Evolutionary conservation across 768 basidiomycete genomes (phyloP).

Genomic region (Suillus lakei): DNA sequence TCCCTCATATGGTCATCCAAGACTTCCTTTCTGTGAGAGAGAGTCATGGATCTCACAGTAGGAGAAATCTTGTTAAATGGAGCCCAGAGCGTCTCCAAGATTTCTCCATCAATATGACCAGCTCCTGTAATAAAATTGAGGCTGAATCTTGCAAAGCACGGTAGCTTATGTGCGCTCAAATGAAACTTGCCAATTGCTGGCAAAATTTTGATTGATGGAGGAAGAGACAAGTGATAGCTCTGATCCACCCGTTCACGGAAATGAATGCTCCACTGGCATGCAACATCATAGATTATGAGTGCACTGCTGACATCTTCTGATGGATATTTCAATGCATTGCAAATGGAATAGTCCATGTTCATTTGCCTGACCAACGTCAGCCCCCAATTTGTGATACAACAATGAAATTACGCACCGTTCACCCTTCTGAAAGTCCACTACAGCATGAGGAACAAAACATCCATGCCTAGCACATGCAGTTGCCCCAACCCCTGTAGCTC

Average conservation of each 20-base stretch:
- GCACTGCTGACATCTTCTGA: background rate
- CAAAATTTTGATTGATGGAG: conserved; percentile 13
- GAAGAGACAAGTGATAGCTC: background rate
- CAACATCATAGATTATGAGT: conserved; percentile 34
- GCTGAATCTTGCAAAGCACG: conserved; percentile 30
- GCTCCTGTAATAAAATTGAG: conserved; percentile 32
- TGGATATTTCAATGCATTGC: conserved; percentile 22
- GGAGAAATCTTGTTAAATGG: conserved; percentile 28
- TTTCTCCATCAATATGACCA: conserved; percentile 36
- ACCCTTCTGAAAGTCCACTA: conserved; percentile 38
- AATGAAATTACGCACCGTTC: conserved; percentile 23
- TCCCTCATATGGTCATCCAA: conserved; percentile 38
- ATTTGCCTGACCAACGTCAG: conserved; percentile 23
- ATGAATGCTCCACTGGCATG: conserved; percentile 29
- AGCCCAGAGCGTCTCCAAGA: conserved; percentile 40
- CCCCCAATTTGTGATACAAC: too few species aligned
- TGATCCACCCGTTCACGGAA: conserved; percentile 12
- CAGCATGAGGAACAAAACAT: conserved; percentile 32
- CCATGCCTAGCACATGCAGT: conserved; percentile 37
- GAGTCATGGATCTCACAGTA: conserved; percentile 24
- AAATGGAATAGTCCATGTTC: conserved; percentile 34
- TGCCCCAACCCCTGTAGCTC: conserved; percentile 35
- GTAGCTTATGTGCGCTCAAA: conserved; percentile 31
- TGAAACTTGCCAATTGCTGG: conserved; percentile 34
- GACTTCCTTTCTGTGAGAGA: conserved; percentile 31